phyloP scores from a whole-genome alignment of 2,329 filamentous ascomycete genomes.

The Arthroderma uncinatum region DNA sequence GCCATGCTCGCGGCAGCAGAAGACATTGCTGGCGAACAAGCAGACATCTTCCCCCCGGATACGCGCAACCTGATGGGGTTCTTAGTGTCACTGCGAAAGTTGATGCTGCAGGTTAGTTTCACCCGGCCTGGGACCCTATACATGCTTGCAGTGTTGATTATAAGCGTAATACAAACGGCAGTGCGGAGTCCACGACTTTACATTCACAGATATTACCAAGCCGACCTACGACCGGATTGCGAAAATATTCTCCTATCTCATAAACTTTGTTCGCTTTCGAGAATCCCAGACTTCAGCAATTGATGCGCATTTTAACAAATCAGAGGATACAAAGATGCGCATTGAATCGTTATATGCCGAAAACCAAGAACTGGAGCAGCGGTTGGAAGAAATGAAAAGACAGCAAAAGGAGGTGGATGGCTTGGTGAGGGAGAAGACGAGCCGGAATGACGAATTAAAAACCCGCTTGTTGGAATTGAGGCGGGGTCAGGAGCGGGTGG shows the following conservation, averaged over 20 bases:
- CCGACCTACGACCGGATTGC: constrained; percentile 82
- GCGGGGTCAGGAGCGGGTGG: constrained; percentile 70
- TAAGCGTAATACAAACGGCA: constrained; percentile 26
- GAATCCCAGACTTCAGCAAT: constrained; percentile 84
- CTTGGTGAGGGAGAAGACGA: constrained; percentile 72
- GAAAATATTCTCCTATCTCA: constrained; percentile 94
- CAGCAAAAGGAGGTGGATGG: constrained; percentile 71
- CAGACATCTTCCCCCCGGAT: constrained; percentile 74
- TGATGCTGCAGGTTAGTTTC: constrained; percentile 55
- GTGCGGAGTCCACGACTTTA: constrained; percentile 89
- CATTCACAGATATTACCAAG: constrained; percentile 80
- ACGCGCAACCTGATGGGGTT: constrained; percentile 94
- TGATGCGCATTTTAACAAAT: constrained; percentile 86
- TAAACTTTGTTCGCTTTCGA: constrained; percentile 96
- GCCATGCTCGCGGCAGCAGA: constrained; percentile 89
- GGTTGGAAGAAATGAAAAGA: constrained; percentile 67
- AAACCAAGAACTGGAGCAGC: constrained; percentile 76
- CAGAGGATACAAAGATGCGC: constrained; percentile 70
- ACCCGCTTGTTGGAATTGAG: constrained; percentile 67
- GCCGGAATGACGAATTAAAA: constrained; percentile 78
- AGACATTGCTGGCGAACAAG: constrained; percentile 62
- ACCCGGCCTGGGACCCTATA: not conserved
- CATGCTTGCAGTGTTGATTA: not conserved
- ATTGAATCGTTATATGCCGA: constrained; percentile 78
- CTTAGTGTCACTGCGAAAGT: constrained; percentile 67